Percentiles rank a stretch among this genome's conserved stretches.
Evolutionary conservation across 768 basidiomycete genomes (phyloP).

Genomic region (Strobilomyces dryophilus): DNA sequence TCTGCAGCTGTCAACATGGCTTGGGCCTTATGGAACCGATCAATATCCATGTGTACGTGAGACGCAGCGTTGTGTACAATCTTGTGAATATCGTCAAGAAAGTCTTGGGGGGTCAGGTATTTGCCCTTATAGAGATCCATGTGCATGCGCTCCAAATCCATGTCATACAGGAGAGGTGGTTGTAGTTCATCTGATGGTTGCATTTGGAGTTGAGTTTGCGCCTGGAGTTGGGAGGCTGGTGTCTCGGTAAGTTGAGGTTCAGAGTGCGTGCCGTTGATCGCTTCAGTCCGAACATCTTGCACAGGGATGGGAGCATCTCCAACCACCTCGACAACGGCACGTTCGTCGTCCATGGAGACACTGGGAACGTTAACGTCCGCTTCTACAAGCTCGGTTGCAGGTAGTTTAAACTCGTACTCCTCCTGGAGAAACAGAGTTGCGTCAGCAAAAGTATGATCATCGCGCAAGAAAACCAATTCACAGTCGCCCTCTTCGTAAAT

Average conservation of each 20-base stretch:
- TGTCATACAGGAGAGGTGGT: slow-evolving; percentile 61
- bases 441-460: slow-evolving; percentile 6
- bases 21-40: slow-evolving; percentile 76
- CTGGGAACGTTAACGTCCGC: slow-evolving; percentile 36
- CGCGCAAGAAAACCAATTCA: slow-evolving; percentile 34
- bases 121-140: slow-evolving; percentile 75
- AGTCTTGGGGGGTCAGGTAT: slow-evolving; percentile 85
- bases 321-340: slow-evolving; percentile 43
- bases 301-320: slow-evolving; percentile 24
- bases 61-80: slow-evolving; percentile 73
- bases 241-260: slow-evolving; percentile 17
- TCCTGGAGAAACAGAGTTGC: slow-evolving; percentile 44
- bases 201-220: slow-evolving; percentile 32
- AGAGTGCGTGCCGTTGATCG: slow-evolving; percentile 36
- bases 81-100: slow-evolving; percentile 77
- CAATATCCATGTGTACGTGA: slow-evolving; percentile 58
- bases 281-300: slow-evolving; percentile 30
- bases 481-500: slow-evolving; percentile 76
- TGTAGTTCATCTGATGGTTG: slow-evolving; percentile 35
- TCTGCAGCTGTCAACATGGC: slow-evolving; percentile 86
- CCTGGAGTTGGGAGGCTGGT: slow-evolving; percentile 33
- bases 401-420: slow-evolving; percentile 60
- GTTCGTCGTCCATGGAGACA: slow-evolving; percentile 36
- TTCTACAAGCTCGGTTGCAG: slow-evolving; percentile 23
- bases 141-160: slow-evolving; percentile 93